These are phyloP conservation scores for Chlorella sorokiniana DNA, from an alignment of 139 green algal species.

Conservation along the genomic window DNA sequence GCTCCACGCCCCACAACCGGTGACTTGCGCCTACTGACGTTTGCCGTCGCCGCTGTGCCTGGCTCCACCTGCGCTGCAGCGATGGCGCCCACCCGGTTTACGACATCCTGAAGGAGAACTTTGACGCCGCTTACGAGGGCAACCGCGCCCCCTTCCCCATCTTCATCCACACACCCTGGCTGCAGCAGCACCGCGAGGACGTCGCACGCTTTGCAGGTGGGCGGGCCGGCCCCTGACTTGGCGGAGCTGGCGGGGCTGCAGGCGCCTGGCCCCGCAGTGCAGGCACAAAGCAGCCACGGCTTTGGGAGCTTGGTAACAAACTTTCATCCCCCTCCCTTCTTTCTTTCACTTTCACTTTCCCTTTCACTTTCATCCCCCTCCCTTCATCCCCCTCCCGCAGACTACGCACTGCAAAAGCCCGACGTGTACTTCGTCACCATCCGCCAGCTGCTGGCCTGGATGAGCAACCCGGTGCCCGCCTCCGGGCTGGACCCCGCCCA, in stretches of 20 bases:
- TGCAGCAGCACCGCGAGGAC: not conserved
- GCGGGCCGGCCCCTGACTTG: too few relatives aligned
- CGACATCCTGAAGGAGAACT: conserved; percentile 18
- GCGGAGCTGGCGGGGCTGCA: too few relatives aligned
- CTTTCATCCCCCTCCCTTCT: not conserved
- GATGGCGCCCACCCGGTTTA: not conserved
- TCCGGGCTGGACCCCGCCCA: conserved; percentile 5
- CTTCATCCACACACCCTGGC: conserved; percentile 23
- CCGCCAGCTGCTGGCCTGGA: conserved; percentile 43
- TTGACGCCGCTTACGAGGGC: conserved; percentile 20
- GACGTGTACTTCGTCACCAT: conserved; percentile 46
- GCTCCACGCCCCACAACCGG: too few relatives aligned
- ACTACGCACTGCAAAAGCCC: conserved; percentile 8
- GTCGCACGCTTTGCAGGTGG: conserved; percentile 6
- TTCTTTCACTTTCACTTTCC: not conserved
- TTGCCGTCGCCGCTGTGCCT: too few relatives aligned
- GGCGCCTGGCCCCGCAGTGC: too few relatives aligned
- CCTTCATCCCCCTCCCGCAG: not conserved
- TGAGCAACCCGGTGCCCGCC: conserved; percentile 32
- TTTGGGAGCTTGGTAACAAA: too few relatives aligned
- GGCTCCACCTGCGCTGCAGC: too few relatives aligned
- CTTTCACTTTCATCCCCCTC: not conserved
- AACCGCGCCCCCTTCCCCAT: conserved; percentile 29
- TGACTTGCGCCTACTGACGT: not conserved
- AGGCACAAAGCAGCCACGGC: too few relatives aligned